Conservation (phyloP, 768 basidiomycete genomes). For the Psilocybe tampanensis region DNA sequence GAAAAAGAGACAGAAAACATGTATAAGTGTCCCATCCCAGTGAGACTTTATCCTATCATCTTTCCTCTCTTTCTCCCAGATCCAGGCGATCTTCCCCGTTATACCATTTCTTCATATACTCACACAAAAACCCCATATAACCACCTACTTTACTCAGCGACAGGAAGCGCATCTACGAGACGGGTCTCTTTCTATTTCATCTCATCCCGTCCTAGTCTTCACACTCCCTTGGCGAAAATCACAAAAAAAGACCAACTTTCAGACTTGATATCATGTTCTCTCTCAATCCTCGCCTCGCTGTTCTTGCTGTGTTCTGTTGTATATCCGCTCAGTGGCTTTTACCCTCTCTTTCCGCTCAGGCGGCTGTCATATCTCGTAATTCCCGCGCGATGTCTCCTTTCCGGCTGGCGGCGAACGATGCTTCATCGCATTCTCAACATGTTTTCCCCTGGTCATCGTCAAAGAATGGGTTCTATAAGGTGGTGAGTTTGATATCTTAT, state of each 20-base stretch:
- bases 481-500: constrained; percentile 8
- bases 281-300: constrained; percentile 47
- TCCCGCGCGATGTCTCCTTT: constrained; percentile 6
- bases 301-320: constrained; percentile 46
- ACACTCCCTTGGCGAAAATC: constrained; percentile 12
- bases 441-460: constrained; percentile 13
- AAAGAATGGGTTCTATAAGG: constrained; percentile 12
- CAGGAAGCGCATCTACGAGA: constrained; percentile 23
- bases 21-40: constrained; percentile 24
- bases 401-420: background rate
- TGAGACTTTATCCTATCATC: constrained; percentile 18
- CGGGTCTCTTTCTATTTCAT: constrained; percentile 10
- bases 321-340: constrained; percentile 43
- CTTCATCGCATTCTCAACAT: constrained; percentile 7
- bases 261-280: constrained; percentile 45
- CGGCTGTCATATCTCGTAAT: constrained; percentile 19
- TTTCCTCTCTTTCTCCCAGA: constrained; percentile 40
- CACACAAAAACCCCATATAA: constrained; percentile 15
- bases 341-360: constrained; percentile 22
- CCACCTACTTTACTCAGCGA: constrained; percentile 26
- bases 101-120: constrained; percentile 12
- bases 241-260: constrained; percentile 9
- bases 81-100: constrained; percentile 55
- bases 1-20: background rate
- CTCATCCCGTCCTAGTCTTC: constrained; percentile 11